Percentiles rank a stretch among this genome's conserved stretches.
Evolutionary conservation across 208 protist species (phyloP).

Genomic region (Giardia muris): DNA sequence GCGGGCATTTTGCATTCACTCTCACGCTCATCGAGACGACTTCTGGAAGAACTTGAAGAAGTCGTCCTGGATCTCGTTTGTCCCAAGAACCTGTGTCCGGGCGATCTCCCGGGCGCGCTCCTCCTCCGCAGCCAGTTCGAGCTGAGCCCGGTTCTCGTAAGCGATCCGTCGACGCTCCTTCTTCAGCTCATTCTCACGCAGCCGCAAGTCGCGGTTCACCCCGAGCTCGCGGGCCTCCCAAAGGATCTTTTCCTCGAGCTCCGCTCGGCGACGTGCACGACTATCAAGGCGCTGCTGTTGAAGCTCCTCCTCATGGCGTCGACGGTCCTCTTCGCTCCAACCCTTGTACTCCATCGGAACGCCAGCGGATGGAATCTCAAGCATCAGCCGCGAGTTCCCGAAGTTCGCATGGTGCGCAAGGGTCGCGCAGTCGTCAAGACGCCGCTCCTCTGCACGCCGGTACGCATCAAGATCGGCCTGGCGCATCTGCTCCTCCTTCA

Average conservation of each 20-base stretch:
- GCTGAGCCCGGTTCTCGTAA: not conserved
- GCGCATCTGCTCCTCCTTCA: not conserved
- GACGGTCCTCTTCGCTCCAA: not conserved
- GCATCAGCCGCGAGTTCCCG: not conserved
- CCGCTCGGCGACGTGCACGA: not conserved
- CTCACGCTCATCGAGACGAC: not conserved
- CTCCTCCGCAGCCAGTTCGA: not conserved
- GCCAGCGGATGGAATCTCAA: not conserved
- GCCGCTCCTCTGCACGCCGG: not conserved
- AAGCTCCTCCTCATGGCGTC: not conserved
- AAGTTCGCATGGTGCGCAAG: not conserved
- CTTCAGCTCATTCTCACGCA: not conserved
- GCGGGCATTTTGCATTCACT: too few relatives aligned
- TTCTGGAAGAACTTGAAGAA: not conserved
- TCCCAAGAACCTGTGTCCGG: not conserved
- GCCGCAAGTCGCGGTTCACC: not conserved
- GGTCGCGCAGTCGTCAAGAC: not conserved
- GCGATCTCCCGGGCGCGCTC: not conserved
- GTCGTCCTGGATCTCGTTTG: not conserved
- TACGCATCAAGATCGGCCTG: not conserved
- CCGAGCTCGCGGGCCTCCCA: not conserved
- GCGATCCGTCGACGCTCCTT: not conserved
- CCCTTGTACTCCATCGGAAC: slow-evolving; percentile 7
- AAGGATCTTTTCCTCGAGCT: not conserved
- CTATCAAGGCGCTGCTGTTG: not conserved